phyloP scores from a whole-genome alignment of 2,329 filamentous ascomycete genomes.

The Nemania diffusa region DNA sequence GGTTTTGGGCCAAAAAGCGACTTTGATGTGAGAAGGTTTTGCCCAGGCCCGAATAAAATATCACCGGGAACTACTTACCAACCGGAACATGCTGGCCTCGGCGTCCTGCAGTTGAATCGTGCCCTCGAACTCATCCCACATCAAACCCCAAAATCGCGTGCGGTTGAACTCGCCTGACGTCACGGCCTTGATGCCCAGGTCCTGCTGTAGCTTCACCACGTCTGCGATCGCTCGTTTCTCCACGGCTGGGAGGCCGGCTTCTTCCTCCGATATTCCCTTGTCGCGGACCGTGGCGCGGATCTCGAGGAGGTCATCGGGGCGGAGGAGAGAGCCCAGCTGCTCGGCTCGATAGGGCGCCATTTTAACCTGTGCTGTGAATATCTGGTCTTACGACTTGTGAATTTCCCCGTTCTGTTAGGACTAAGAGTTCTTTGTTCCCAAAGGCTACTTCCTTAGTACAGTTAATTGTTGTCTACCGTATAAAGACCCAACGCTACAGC shows the following conservation, averaged over 20 bases:
- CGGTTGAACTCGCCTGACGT: constrained; percentile 76
- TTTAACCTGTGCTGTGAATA: background rate
- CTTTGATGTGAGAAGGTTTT: no score
- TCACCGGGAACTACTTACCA: no score
- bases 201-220: constrained; percentile 74
- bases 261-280: constrained; percentile 62
- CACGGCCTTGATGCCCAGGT: constrained; percentile 73
- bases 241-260: constrained; percentile 65
- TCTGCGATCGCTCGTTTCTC: constrained; percentile 74
- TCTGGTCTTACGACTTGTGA: background rate
- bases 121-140: constrained; percentile 65
- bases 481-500: background rate
- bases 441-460: no score
- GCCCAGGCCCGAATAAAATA: no score
- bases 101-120: constrained; percentile 61
- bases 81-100: constrained; percentile 62
- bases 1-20: no score
- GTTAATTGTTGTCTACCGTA: background rate
- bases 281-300: constrained; percentile 70
- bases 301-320: constrained; percentile 72
- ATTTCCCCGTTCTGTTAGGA: background rate
- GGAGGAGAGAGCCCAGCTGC: constrained; percentile 78
- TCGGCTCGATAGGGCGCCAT: constrained; percentile 74
- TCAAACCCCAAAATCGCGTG: constrained; percentile 63
- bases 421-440: background rate